A percentile compares a stretch with the other conserved stretches of the same genome.
phyloP scores from a whole-genome alignment of 805 yeast genomes.

The Saturnispora saitoi region DNA sequence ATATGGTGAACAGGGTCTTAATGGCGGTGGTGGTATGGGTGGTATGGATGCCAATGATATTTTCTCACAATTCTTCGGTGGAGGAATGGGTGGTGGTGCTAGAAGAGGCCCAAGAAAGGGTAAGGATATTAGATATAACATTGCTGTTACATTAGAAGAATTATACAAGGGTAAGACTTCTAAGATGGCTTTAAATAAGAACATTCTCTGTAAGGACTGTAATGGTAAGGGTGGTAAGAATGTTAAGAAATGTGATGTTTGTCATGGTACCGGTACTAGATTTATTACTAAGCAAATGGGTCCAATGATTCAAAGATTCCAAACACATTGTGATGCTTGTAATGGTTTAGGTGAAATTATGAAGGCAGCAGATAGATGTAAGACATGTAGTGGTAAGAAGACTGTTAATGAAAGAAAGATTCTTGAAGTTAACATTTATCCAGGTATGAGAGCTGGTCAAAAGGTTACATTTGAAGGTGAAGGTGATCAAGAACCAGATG shows the following conservation, averaged over 20 bases:
- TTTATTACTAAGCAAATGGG: constrained; percentile 98
- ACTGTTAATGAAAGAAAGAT: constrained; percentile 82
- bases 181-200: constrained; percentile 88
- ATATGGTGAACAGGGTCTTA: constrained; percentile 90
- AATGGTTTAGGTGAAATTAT: constrained; percentile 86
- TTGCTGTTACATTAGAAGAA: constrained; percentile 83
- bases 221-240: constrained; percentile 95
- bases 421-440: constrained; percentile 87
- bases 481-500: constrained; percentile 95
- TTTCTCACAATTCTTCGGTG: constrained; percentile 53
- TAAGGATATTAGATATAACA: constrained; percentile 83
- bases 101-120: constrained; percentile 83
- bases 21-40: constrained; percentile 57
- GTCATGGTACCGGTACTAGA: constrained; percentile 89
- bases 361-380: constrained; percentile 83
- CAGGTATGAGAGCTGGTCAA: constrained; percentile 96
- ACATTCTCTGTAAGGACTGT: constrained; percentile 80
- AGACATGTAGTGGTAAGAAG: constrained; percentile 81
- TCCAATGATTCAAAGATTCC: constrained; percentile 97
- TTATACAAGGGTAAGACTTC: constrained; percentile 89
- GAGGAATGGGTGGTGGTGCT: constrained; percentile 44
- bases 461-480: constrained; percentile 86
- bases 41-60: constrained; percentile 45
- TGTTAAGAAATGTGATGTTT: constrained; percentile 75
- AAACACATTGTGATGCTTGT: constrained; percentile 88